Conservation (phyloP, 169 alveolate species). For the Theileria annulata region DNA sequence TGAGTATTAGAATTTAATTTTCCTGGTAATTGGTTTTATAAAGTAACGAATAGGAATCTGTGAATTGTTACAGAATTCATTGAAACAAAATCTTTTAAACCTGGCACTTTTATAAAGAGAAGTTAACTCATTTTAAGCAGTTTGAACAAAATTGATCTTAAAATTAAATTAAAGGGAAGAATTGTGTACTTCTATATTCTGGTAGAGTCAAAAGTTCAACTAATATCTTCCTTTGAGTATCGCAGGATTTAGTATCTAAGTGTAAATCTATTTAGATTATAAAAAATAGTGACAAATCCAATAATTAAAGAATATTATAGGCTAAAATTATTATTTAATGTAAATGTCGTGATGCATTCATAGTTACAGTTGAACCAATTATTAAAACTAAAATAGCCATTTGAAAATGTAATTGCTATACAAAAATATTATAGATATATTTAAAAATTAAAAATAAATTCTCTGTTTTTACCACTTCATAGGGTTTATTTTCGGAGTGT, state of each 20-base stretch:
- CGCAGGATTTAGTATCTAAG: slow-evolving; percentile 43
- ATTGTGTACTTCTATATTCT: slow-evolving; percentile 20
- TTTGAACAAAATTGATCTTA: slow-evolving; percentile 12
- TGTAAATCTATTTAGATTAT: too few relatives aligned
- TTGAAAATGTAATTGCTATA: too few relatives aligned
- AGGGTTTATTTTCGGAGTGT: background rate
- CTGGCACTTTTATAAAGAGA: slow-evolving; percentile 9
- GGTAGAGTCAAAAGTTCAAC: slow-evolving; percentile 32
- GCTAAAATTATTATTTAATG: too few relatives aligned
- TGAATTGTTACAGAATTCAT: slow-evolving; percentile 7
- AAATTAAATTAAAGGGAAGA: background rate
- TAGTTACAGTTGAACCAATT: background rate
- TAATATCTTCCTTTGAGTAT: slow-evolving; percentile 20
- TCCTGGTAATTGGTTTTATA: slow-evolving; percentile 55
- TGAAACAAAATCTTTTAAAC: background rate
- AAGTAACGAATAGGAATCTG: slow-evolving; percentile 4
- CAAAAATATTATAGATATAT: too few relatives aligned
- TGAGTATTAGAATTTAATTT: too few relatives aligned
- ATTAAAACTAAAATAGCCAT: background rate
- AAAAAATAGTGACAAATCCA: too few relatives aligned
- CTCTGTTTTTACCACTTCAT: background rate
- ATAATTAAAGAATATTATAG: too few relatives aligned
- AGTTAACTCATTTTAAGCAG: slow-evolving; percentile 22
- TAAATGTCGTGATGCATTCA: background rate
- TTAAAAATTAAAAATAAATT: too few relatives aligned